Conservation (phyloP, 208 protist genomes). For the Trichomonas tenax region DNA sequence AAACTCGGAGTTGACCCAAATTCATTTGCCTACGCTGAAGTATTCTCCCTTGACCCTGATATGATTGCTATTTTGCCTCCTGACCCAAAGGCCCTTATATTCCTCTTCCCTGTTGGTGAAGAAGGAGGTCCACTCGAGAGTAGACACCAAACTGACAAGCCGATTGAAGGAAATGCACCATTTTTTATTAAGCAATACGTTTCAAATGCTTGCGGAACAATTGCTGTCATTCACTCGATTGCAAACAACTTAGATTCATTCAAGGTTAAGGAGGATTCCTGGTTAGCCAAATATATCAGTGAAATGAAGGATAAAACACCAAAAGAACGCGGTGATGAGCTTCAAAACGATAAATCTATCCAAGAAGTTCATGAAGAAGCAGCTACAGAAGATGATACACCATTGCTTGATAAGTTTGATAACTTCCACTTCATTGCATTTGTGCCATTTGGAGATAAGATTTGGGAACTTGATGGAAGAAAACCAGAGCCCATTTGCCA, state of each 20-base stretch:
- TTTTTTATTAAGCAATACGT: slow-evolving; percentile 31
- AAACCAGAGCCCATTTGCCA: slow-evolving; percentile 30
- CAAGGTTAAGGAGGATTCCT: neutral
- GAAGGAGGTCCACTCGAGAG: neutral
- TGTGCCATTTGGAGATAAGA: neutral
- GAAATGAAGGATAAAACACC: slow-evolving; percentile 3
- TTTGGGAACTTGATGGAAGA: slow-evolving; percentile 31
- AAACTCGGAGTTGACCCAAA: neutral
- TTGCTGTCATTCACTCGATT: slow-evolving; percentile 31
- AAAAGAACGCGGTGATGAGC: neutral
- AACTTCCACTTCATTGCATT: slow-evolving; percentile 34
- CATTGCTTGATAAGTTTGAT: neutral
- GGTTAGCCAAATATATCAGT: neutral
- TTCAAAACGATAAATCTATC: slow-evolving; percentile 19
- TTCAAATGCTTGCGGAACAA: slow-evolving; percentile 34
- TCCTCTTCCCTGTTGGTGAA: neutral
- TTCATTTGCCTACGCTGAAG: neutral
- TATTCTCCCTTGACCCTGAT: neutral
- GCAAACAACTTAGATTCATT: slow-evolving; percentile 24
- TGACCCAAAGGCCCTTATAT: neutral
- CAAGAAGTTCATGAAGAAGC: slow-evolving; percentile 22
- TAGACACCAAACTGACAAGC: neutral
- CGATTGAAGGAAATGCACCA: neutral
- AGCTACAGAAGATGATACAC: slow-evolving; percentile 1
- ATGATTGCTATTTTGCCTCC: neutral